These are phyloP conservation scores for Acarospora socialis DNA, from an alignment of 2,329 filamentous ascomycete species.

Conservation along the genomic window DNA sequence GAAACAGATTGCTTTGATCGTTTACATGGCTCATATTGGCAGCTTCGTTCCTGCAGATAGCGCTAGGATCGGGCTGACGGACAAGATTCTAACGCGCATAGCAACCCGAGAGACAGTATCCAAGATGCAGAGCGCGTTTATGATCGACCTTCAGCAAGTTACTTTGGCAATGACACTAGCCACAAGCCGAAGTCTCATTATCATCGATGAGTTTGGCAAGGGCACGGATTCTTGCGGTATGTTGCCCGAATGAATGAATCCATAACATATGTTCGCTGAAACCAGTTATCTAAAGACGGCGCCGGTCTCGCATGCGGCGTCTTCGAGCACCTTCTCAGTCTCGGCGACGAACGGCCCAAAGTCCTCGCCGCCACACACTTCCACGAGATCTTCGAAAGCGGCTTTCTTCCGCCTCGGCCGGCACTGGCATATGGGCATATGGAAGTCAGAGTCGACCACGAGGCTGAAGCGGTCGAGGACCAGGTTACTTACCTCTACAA, in stretches of 20 bases:
- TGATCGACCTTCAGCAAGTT: conserved; percentile 79
- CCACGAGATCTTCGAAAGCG: conserved; percentile 41
- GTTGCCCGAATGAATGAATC: too few species aligned
- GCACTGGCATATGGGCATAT: conserved; percentile 43
- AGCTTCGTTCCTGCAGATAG: conserved; percentile 73
- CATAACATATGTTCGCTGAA: neutral
- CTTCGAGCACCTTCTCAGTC: conserved; percentile 40
- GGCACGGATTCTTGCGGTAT: conserved; percentile 45
- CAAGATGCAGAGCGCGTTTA: conserved; percentile 50
- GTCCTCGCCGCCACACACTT: conserved; percentile 50
- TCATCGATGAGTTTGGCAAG: conserved; percentile 88
- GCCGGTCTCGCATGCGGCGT: conserved; percentile 50
- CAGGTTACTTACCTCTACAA: conserved; percentile 57
- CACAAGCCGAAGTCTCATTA: conserved; percentile 60
- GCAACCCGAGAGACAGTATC: conserved; percentile 58
- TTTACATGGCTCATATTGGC: conserved; percentile 84
- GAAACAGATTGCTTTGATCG: conserved; percentile 81
- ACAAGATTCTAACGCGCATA: conserved; percentile 81
- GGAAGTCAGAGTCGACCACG: conserved; percentile 36
- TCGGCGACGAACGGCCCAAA: conserved; percentile 39
- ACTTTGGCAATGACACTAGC: conserved; percentile 60
- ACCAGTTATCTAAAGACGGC: conserved; percentile 34
- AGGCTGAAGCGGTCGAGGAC: conserved; percentile 31
- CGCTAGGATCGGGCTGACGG: conserved; percentile 72
- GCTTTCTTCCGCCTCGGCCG: conserved; percentile 33